Percentiles rank a stretch among this genome's conserved stretches.
These are phyloP conservation scores for Calocera viscosa DNA, from an alignment of 768 basidiomycete species.

Conservation along the genomic window DNA sequence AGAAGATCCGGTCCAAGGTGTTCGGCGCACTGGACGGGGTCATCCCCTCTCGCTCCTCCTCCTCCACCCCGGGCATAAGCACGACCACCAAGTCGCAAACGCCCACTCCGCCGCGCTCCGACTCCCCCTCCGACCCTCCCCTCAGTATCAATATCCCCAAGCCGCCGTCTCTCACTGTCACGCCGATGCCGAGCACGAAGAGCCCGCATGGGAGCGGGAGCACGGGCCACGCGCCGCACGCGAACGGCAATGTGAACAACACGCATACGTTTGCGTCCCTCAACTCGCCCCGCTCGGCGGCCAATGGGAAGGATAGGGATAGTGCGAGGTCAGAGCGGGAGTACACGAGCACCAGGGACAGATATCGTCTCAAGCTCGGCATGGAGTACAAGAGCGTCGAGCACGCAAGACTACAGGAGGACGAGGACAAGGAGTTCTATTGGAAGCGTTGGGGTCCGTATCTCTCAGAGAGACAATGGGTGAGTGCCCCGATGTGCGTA, in stretches of 20 bases:
- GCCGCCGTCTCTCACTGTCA: constrained; percentile 28
- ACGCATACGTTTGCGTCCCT: not conserved
- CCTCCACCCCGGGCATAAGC: constrained; percentile 18
- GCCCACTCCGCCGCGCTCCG: constrained; percentile 20
- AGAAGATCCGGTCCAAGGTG: constrained; percentile 61
- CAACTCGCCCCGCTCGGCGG: not conserved
- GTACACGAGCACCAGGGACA: not conserved
- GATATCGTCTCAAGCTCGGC: constrained; percentile 36
- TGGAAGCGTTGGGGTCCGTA: constrained; percentile 99
- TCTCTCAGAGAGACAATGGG: constrained; percentile 95
- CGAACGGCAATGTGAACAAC: not conserved
- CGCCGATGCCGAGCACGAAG: constrained; percentile 37
- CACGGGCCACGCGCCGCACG: not conserved
- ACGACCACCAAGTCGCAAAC: constrained; percentile 14
- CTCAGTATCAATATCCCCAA: constrained; percentile 67
- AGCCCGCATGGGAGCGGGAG: constrained; percentile 16
- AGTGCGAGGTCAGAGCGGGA: not conserved
- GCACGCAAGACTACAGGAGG: constrained; percentile 72
- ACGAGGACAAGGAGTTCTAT: constrained; percentile 64
- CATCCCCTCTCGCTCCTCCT: not conserved
- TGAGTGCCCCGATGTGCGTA: constrained; percentile 28
- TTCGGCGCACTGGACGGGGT: constrained; percentile 33
- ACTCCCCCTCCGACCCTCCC: constrained; percentile 22
- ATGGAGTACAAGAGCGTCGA: constrained; percentile 68
- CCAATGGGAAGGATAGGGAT: not conserved